Evolutionary conservation across 2,329 filamentous ascomycete genomes (phyloP).

Genomic region (Phialocephala sp.): DNA sequence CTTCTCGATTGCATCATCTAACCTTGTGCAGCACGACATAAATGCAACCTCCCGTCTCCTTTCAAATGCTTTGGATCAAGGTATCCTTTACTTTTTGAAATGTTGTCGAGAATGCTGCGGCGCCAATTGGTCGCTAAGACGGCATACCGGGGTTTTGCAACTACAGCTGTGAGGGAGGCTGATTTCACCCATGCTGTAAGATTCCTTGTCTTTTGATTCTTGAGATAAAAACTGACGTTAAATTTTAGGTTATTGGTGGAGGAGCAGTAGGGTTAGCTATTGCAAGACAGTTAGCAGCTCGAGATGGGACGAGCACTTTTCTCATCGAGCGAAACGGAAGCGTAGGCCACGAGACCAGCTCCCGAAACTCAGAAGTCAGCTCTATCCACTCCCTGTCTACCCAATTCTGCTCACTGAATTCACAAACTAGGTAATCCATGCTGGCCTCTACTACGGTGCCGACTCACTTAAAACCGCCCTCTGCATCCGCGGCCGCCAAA

Average conservation of each 20-base stretch:
- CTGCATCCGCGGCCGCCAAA: slow-evolving; percentile 76
- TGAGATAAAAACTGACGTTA: slow-evolving; percentile 12
- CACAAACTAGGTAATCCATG: slow-evolving; percentile 79
- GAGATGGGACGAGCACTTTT: slow-evolving; percentile 65
- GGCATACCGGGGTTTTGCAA: slow-evolving; percentile 34
- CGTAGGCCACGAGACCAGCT: slow-evolving; percentile 73
- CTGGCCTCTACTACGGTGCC: slow-evolving; percentile 74
- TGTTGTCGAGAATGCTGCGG: background rate
- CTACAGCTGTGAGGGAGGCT: slow-evolving; percentile 32
- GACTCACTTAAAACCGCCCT: slow-evolving; percentile 80
- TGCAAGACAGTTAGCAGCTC: slow-evolving; percentile 64
- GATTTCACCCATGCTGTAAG: slow-evolving; percentile 45
- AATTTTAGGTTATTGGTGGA: slow-evolving; percentile 57
- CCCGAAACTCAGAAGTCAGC: slow-evolving; percentile 68
- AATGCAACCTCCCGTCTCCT: background rate
- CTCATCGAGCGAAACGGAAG: slow-evolving; percentile 69
- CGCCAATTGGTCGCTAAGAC: background rate
- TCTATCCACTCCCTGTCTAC: background rate
- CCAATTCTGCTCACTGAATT: background rate
- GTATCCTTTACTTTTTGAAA: background rate
- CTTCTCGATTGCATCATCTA: slow-evolving; percentile 6
- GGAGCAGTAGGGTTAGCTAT: slow-evolving; percentile 73
- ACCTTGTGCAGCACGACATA: background rate
- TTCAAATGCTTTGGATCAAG: background rate
- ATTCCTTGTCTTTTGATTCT: background rate